Base-by-base conservation (phyloP, 2,329 filamentous ascomycete genomes). In the Aspergillus alliaceus region DNA sequence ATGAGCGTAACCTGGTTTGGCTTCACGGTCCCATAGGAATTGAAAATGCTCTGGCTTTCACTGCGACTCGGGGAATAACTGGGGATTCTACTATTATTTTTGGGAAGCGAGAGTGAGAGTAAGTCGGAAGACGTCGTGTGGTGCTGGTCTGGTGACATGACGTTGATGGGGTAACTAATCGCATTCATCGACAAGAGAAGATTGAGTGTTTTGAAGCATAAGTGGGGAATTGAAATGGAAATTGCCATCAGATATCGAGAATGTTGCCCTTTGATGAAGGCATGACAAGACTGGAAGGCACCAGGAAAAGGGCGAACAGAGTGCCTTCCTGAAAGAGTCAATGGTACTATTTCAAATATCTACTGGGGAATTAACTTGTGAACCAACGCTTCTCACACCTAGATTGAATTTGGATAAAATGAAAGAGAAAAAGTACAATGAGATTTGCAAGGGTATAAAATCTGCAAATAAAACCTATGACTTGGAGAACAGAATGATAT, bases 1-100 rank as follows among this genome's bases (percentile, higher is more conserved):
- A 60, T 58, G 39, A 62, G 40, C 2, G 59, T 60, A 20, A 58
- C 51, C 22, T 56, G 54, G 11, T 46, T 39, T 22, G 54, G 52
- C 29, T 52, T 54, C 29, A 58, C 20, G 6, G 24, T 15, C 4
- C 54, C 51, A 35, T 58, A 59, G 7, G 48, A 34, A 48, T 31
- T 48, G 11, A 27, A 32, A 8, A 44, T 22, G n/a, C 15, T 29
- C 12, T 27, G 40, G 6, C 3, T 44, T n/a, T 27, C 40, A 18
- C 24, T 44, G 4, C 15, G 15, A n/a, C 14, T 18, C 15, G 25
- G 40, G 1, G 40, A 44, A 11, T 8, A 44, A 15, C 24, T 44
- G 7, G 25, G 40, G 4, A 15, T 8, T n/a, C 25, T 25, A 18
- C 40, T 44, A n/a, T 44, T n/a, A 27, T 27, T 44, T 22, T 27